Evolutionary conservation across 2,329 filamentous ascomycete genomes (phyloP).

Genomic region (Cladosporium sp.): DNA sequence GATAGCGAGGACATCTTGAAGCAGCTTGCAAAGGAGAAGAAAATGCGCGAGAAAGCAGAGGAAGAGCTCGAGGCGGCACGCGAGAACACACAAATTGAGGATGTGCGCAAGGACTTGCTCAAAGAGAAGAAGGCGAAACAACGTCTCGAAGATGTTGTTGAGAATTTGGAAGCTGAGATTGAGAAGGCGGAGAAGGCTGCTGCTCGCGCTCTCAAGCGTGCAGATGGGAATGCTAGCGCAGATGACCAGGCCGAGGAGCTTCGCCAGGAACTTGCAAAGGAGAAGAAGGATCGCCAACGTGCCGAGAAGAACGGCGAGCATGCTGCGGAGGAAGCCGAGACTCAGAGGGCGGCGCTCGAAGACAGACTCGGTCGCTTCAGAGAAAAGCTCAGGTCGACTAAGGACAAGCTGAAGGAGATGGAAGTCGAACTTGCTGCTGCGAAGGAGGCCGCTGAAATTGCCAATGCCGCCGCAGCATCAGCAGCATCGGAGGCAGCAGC

Average conservation of each 20-base stretch:
- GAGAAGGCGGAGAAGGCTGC: constrained; percentile 36
- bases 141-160: constrained; percentile 40
- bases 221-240: constrained; percentile 43
- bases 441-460: constrained; percentile 37
- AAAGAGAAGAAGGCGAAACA: constrained; percentile 34
- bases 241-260: constrained; percentile 49
- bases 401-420: constrained; percentile 70
- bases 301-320: constrained; percentile 56
- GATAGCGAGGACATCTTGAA: constrained; percentile 35
- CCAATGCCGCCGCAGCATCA: constrained; percentile 17
- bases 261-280: constrained; percentile 51
- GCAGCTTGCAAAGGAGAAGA: constrained; percentile 36
- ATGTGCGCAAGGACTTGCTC: constrained; percentile 35
- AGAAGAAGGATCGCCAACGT: constrained; percentile 54
- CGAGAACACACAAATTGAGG: constrained; percentile 35
- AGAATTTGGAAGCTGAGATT: constrained; percentile 34
- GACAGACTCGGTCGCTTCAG: constrained; percentile 69
- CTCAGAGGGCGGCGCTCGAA: constrained; percentile 65
- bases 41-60: constrained; percentile 34
- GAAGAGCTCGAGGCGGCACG: constrained; percentile 41
- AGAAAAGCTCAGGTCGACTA: constrained; percentile 67
- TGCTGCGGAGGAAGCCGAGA: constrained; percentile 61
- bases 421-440: constrained; percentile 51
- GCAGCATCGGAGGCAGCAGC: constrained; percentile 29
- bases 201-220: constrained; percentile 42